Evolutionary conservation across 108 stramenopile genomes (phyloP), one percentile per base, ranked within the genome.

Genomic region (Discostella stelligeroides): DNA sequence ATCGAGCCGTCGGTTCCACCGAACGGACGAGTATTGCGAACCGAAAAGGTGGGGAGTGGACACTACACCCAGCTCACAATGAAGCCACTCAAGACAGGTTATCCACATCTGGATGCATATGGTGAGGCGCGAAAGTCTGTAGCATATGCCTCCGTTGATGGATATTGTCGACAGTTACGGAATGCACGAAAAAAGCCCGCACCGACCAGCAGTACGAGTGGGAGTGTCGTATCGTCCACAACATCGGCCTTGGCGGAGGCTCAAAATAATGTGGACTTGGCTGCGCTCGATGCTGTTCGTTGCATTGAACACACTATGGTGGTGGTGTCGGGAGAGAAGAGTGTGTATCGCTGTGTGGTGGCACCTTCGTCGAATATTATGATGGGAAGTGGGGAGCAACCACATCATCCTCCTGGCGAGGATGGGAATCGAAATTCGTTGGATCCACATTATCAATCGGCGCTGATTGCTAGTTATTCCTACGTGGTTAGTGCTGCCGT

Each of bases 281-380:
- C 92, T 1, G 88, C 90, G 4, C 67, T 87, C 39, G 92, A 94
- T 71, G 92, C 90, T 1, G 92, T 91, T 14, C 79, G 92, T 14
- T 94, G 92, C 53, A 80, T 94, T 65, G 92, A 94, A 61, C 90
- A 94, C 65, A 85, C 87, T 42, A 91, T 94, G 92, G 86, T 91
- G 23, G 85, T 94, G 7, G 86, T 91, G 0, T 89, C 90, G 21
- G 87, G 87, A 37, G 84, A 84, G 74, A 84, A 84, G 53, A 81
- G 83, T 58, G 85, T 91, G n/a, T 89, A 87, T 68, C 82, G 92
- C 20, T 84, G 88, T 50, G 73, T 94, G 11, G 85, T 94, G 8
- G 67, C 85, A 14, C 91, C 91, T 0, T 30, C 76, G 14, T 78
- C 81, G 12, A 66, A 43, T 10, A 18, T 48, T 14, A 71, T n/a